phyloP scores from a whole-genome alignment of 2,329 filamentous ascomycete genomes.

The Ilyonectria robusta region DNA sequence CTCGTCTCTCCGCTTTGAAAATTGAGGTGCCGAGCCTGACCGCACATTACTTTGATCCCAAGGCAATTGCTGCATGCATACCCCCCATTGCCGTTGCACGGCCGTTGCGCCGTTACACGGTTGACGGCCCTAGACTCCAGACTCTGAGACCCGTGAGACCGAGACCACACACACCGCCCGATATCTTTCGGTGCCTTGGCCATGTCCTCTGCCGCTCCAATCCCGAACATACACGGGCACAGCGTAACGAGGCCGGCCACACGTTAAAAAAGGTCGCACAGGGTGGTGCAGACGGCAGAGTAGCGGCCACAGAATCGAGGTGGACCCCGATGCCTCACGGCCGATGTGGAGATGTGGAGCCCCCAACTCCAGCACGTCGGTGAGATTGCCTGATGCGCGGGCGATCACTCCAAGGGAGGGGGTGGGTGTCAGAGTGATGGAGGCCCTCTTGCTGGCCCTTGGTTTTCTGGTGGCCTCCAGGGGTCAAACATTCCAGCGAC shows the following conservation, averaged over 20 bases:
- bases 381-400: slow-evolving; percentile 45
- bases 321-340: slow-evolving; percentile 24
- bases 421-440: slow-evolving; percentile 21
- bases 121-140: neutral
- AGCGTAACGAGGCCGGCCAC: neutral
- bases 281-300: neutral
- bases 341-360: slow-evolving; percentile 40
- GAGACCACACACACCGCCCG: neutral
- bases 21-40: neutral
- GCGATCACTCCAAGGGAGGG: slow-evolving; percentile 41
- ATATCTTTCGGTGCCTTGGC: neutral
- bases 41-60: neutral
- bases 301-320: slow-evolving; percentile 16
- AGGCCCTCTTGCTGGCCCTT: slow-evolving; percentile 34
- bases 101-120: slow-evolving; percentile 6
- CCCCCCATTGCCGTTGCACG: neutral
- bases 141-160: slow-evolving; percentile 8
- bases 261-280: neutral
- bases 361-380: slow-evolving; percentile 40
- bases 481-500: slow-evolving; percentile 44
- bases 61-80: neutral
- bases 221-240: neutral
- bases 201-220: neutral
- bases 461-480: neutral
- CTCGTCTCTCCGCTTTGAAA: neutral